A percentile compares a stretch with the other conserved stretches of the same genome.
phyloP scores from a whole-genome alignment of 2,329 filamentous ascomycete species.

The Fusarium burgessii region DNA sequence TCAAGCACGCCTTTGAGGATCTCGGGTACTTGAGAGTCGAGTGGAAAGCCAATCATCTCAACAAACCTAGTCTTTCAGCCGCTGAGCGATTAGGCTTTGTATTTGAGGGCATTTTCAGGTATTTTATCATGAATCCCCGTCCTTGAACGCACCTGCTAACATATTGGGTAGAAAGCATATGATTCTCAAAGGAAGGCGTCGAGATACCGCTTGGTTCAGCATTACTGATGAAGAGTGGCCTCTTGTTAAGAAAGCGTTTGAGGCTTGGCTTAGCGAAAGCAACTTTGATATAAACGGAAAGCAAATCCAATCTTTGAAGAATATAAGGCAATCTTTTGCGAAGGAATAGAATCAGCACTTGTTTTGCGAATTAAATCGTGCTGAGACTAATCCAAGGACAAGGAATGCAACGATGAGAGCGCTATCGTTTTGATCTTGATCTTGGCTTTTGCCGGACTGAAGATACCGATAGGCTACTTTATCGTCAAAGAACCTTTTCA shows the following conservation, averaged over 20 bases:
- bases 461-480: background rate
- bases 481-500: background rate
- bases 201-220: constrained; percentile 72
- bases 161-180: constrained; percentile 62
- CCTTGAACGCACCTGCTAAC: background rate
- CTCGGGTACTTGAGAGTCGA: constrained; percentile 69
- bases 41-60: constrained; percentile 73
- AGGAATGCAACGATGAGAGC: background rate
- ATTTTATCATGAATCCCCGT: accelerated
- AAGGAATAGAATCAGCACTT: background rate
- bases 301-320: constrained; percentile 61
- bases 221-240: constrained; percentile 71
- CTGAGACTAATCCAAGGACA: background rate
- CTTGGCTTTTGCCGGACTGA: background rate
- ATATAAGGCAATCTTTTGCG: constrained; percentile 34
- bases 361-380: background rate
- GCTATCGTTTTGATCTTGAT: background rate
- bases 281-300: constrained; percentile 68
- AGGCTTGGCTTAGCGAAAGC: constrained; percentile 63
- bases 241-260: constrained; percentile 57
- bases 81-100: constrained; percentile 69
- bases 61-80: constrained; percentile 64
- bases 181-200: constrained; percentile 65
- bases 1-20: constrained; percentile 63
- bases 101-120: constrained; percentile 70